Evolutionary conservation across 2,329 filamentous ascomycete genomes (phyloP), one percentile per base, ranked within the genome.

Genomic region (Tolypocladium tropicale): DNA sequence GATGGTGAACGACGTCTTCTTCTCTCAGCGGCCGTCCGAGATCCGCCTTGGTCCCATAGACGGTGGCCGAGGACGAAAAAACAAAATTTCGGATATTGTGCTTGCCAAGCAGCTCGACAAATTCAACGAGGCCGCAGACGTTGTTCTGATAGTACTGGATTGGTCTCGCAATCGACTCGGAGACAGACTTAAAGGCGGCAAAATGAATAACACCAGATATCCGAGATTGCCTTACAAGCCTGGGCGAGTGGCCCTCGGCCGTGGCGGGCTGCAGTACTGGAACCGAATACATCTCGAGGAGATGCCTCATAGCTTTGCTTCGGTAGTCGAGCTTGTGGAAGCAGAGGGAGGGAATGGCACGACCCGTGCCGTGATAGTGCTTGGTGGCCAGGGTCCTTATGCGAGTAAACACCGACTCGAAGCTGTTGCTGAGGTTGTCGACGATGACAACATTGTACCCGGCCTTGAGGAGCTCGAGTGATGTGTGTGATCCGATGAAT

Each of bases 101-200:
- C 57, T 82, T 75, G 53, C 78, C 77, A 50, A 87, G 75, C 5
- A 79, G 73, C 21, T 74, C 69, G 33, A 84, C 75, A 56, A 88
- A 78, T 57, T 83, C 76, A 52, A 87, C 74, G 6, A 87, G 71
- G 0, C 84, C 84, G 61, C 78, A 79, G 34, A 87, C 82, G 58
- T 88, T 88, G 72, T 87, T 88, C 57, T 77, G 76, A 68, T 87
- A 88, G 68, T 88, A 88, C 57, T 78, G 78, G 56, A 87, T 68
- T 0, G 84, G 84, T 57, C 75, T 71, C 30, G 70, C 23, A 30
- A 86, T 85, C 48, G 81, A 85, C 62, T 88, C 83, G 30, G 78
- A 78, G 0, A 86, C 83, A 2, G 83, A 82, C 66, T 87, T 87
- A 73, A 81, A 81, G 1, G 84, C 84, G 16, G 84, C 84, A 61